Conservation (phyloP, 306 rosid genomes). For the Lupinus albus region DNA sequence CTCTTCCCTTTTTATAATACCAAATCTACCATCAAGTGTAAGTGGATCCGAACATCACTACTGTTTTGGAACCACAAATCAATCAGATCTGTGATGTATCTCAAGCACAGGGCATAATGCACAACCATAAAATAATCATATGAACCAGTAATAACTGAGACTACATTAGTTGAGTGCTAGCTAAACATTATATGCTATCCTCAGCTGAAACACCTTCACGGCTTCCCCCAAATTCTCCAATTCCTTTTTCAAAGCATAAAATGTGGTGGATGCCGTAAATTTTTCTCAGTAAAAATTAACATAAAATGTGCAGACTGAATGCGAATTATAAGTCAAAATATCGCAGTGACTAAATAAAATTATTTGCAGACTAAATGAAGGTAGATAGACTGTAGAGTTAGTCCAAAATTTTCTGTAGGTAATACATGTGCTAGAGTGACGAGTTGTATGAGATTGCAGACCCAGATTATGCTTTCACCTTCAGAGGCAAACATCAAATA, state of each 20-base stretch:
- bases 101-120: no score
- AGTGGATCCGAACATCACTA: no score
- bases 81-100: background rate
- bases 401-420: constrained; percentile 26
- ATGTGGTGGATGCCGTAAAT: constrained; percentile 3
- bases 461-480: constrained; percentile 35
- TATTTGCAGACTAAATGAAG: constrained; percentile 20
- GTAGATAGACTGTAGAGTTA: constrained; percentile 33
- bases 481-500: constrained; percentile 37
- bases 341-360: constrained; percentile 20
- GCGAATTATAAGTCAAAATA: no score
- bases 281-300: constrained; percentile 23
- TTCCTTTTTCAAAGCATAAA: background rate
- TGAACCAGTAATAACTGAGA: background rate
- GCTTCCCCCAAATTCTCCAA: background rate
- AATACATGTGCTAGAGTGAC: background rate
- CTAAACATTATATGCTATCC: background rate
- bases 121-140: background rate
- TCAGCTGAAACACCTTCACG: constrained; percentile 1
- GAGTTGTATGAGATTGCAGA: constrained; percentile 14
- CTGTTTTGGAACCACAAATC: background rate
- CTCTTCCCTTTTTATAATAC: background rate
- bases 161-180: background rate
- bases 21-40: background rate
- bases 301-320: constrained; percentile 39